Evolutionary conservation across 225 moss, liverwort and hornwort species (phyloP), one percentile per base, ranked within the genome.

Genomic region (Bryoerythrophyllum caledonicum): DNA sequence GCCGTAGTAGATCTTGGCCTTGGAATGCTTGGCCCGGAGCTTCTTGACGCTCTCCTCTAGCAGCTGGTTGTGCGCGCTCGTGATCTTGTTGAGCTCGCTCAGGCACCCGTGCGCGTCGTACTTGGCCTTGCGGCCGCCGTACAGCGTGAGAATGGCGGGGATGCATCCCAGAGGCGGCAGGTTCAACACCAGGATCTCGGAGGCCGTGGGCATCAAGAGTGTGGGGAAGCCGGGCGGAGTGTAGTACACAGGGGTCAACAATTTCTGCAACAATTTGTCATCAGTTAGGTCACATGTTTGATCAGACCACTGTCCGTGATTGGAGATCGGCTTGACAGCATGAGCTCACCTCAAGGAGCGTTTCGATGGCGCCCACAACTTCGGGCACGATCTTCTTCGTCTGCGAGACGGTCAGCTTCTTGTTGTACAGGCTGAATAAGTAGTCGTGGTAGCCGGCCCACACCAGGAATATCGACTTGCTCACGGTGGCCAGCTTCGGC

Each of bases 141-240:
- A 82, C 24, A 76, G 28, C 19, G 90, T 88, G 43, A 90, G 86
- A 51, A 90, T 63, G 15, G 90, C 84, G 1, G 90, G 83, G 11
- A 84, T 88, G 76, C 88, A 90, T 11, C 90, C 90, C 41, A 84
- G 60, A 4, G 84, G 84, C 0, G 77, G 84, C 27, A 69, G 51
- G 54, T 84, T 84, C 17, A 80, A 26, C 69, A 84, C 80, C 70
- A 84, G 0, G 3, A 84, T 60, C 4, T 43, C 65, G 0, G 5
- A 26, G 8, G 74, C 76, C 7, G 27, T 80, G 7, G 84, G 84
- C 70, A 80, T 17, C 53, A 65, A 0, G 2, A 80, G 2, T 1
- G 84, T 60, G 8, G 73, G 69, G 2, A 2, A 13, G 5, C 0
- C 1, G 0, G 80, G 84, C 0, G 83, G 80, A 0, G 34, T 80